Conservation (phyloP, 2,329 filamentous ascomycete genomes). For the Colletotrichum orchidophilum region DNA sequence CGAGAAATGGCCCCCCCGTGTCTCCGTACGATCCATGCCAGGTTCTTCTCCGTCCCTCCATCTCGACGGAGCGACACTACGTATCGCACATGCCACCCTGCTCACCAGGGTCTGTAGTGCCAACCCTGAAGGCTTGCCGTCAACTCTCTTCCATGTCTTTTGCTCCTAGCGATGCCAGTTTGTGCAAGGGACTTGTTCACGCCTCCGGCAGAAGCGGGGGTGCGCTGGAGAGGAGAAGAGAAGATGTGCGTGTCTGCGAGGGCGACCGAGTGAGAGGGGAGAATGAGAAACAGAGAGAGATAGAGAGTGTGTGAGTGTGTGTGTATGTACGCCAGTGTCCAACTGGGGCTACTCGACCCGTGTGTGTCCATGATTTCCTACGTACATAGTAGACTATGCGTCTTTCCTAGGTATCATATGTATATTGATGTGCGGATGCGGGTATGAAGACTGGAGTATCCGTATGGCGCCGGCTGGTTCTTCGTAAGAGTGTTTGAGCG, state of each 20-base stretch:
- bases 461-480: not conserved
- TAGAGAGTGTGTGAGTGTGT: not conserved
- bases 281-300: not conserved
- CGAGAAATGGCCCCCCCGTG: constrained; percentile 36
- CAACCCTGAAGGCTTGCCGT: constrained; percentile 34
- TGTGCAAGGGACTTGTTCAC: constrained; percentile 33
- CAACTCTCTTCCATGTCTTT: constrained; percentile 29
- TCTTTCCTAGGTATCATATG: constrained; percentile 1
- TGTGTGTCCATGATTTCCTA: constrained; percentile 6
- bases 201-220: constrained; percentile 35
- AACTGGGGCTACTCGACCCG: constrained; percentile 22
- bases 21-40: constrained; percentile 39
- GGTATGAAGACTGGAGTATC: not conserved
- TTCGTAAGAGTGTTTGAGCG: not conserved
- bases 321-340: constrained; percentile 4
- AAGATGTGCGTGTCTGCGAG: not conserved
- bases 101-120: constrained; percentile 25
- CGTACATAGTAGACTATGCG: constrained; percentile 1
- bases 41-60: constrained; percentile 44
- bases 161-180: constrained; percentile 29
- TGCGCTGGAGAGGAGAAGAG: not conserved
- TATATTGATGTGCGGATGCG: not conserved
- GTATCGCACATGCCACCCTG: constrained; percentile 31
- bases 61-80: constrained; percentile 43
- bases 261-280: not conserved